Percentiles rank a stretch among this genome's conserved stretches.
These are phyloP conservation scores for Sporisorium reilianum DNA, from an alignment of 1,284 basidiomycete species.

Conservation along the genomic window DNA sequence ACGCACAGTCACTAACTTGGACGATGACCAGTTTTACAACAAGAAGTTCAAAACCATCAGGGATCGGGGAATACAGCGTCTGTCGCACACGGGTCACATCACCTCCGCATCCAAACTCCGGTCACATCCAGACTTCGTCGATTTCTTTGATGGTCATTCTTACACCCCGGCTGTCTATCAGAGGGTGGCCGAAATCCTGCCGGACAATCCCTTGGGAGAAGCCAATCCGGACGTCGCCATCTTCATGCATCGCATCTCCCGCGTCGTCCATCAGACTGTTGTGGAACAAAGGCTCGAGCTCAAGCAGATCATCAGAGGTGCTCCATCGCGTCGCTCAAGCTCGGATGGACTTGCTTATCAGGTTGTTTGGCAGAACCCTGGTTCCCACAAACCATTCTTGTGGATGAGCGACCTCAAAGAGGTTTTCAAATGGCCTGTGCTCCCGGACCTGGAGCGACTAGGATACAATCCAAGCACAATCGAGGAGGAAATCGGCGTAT, in stretches of 20 bases:
- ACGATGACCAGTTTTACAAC: too few species aligned
- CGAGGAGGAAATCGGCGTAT: not conserved
- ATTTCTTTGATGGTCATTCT: constrained; percentile 5
- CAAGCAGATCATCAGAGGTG: constrained; percentile 9
- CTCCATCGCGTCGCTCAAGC: too few species aligned
- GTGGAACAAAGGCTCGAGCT: not conserved
- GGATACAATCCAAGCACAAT: constrained; percentile 20
- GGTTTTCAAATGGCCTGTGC: constrained; percentile 7
- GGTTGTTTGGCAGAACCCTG: not conserved
- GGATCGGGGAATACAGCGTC: not conserved
- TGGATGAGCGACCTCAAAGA: constrained; percentile 13
- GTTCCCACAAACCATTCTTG: too few species aligned
- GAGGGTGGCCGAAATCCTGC: not conserved
- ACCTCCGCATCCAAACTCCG: not conserved
- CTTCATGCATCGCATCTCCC: constrained; percentile 9
- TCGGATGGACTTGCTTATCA: not conserved
- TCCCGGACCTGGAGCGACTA: constrained; percentile 10
- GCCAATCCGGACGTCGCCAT: constrained; percentile 24
- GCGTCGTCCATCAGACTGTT: not conserved
- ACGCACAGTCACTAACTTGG: too few species aligned
- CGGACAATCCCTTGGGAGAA: not conserved
- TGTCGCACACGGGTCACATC: not conserved
- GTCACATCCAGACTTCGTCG: not conserved
- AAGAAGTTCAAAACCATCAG: too few species aligned
- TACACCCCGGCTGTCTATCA: constrained; percentile 7